phyloP scores from a whole-genome alignment of 805 yeast species.

The Middelhovenomyces tepae region DNA sequence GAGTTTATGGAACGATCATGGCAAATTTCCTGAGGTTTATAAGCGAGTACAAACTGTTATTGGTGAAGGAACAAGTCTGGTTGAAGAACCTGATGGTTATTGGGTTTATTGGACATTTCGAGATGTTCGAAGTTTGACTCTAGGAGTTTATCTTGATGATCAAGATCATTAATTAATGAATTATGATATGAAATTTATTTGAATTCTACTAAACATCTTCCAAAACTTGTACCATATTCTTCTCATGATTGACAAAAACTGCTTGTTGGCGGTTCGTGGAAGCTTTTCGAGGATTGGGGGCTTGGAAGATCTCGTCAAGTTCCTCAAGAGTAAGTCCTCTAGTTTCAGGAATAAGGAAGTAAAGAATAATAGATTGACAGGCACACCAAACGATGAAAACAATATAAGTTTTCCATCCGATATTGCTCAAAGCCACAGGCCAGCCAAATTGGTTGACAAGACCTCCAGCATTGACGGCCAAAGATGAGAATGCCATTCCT shows the following conservation, averaged over 20 bases:
- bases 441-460: constrained; percentile 45
- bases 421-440: constrained; percentile 42
- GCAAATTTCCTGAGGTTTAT: constrained; percentile 9
- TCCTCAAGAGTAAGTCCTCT: constrained; percentile 72
- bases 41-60: constrained; percentile 6
- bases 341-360: constrained; percentile 65
- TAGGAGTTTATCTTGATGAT: too few relatives aligned
- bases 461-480: too few relatives aligned
- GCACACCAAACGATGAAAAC: constrained; percentile 46
- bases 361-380: constrained; percentile 41
- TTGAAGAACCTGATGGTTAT: constrained; percentile 12
- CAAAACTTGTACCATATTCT: too few relatives aligned
- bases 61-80: constrained; percentile 11
- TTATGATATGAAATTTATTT: too few relatives aligned
- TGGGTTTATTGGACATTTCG: constrained; percentile 13
- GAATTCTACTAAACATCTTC: too few relatives aligned
- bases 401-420: constrained; percentile 47
- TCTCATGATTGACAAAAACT: too few relatives aligned
- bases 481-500: too few relatives aligned
- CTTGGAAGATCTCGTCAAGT: constrained; percentile 48
- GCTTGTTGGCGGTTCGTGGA: constrained; percentile 7
- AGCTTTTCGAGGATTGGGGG: constrained; percentile 14
- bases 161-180: too few relatives aligned
- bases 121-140: constrained; percentile 11
- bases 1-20: constrained; percentile 9